Percentiles rank a stretch among this genome's conserved stretches.
Evolutionary conservation across 192 early-diverging fungal species (phyloP).

Genomic region (Piromyces sp.): DNA sequence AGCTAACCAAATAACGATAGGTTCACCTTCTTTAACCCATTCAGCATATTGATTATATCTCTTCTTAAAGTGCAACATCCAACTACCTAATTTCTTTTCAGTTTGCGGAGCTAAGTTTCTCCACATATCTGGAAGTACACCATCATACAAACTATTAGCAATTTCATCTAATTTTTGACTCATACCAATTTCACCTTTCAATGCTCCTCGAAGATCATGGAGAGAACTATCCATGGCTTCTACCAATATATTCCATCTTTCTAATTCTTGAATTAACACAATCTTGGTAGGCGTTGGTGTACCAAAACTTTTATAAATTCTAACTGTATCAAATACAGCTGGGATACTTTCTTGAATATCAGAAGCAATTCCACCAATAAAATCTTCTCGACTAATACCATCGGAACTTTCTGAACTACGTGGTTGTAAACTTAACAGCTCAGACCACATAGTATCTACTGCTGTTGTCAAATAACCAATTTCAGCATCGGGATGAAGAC

Average conservation of each 20-base stretch:
- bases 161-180: constrained; percentile 37
- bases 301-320: constrained; percentile 34
- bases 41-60: constrained; percentile 30
- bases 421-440: constrained; percentile 38
- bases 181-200: constrained; percentile 51
- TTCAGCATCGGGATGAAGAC: constrained; percentile 43
- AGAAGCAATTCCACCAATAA: constrained; percentile 35
- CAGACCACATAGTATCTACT: constrained; percentile 45
- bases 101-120: constrained; percentile 33
- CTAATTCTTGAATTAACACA: constrained; percentile 38
- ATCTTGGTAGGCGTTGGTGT: constrained; percentile 37
- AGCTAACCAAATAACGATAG: constrained; percentile 41
- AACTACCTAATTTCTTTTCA: constrained; percentile 35
- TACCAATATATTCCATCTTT: constrained; percentile 43
- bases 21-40: constrained; percentile 50
- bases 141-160: constrained; percentile 35
- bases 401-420: constrained; percentile 33
- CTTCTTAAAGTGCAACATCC: constrained; percentile 40
- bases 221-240: constrained; percentile 29
- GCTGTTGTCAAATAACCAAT: constrained; percentile 42
- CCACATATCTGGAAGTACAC: constrained; percentile 33
- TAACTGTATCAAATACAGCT: constrained; percentile 25
- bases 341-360: constrained; percentile 40
- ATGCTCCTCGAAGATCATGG: constrained; percentile 25
- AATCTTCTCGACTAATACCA: constrained; percentile 43